Evolutionary conservation across 1,284 basidiomycete species (phyloP), one percentile per base, ranked within the genome.

Genomic region (Neolentinus lepideus): DNA sequence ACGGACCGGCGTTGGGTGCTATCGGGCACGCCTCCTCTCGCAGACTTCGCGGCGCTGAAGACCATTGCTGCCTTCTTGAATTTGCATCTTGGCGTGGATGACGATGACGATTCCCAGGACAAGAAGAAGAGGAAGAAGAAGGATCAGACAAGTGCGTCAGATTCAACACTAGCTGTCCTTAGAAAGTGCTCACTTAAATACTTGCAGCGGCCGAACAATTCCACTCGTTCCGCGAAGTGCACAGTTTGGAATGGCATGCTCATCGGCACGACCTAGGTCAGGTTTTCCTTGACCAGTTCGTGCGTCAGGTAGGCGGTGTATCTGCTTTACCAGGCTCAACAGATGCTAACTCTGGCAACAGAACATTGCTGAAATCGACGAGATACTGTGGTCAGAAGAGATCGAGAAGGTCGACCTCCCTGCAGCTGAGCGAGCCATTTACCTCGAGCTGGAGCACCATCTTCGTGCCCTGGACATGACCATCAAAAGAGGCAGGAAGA

Each of bases 281-380:
- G 65, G 69, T 70, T 19, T 98, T 97, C 78, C 71, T 94, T 48
- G 78, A 94, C 63, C 81, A 77, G 48, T 94, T 92, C 64, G 90
- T 94, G 57, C 83, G 92, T 61, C 92, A 91, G 77, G 89, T 89
- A 62, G 36, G 78, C 67, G n/a, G 27, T 35, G 0, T 51, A 36
- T 24, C 53, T 24, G 31, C n/a, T n/a, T n/a, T 36, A 12, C 24
- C 21, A 33, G 22, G 58, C 21, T 26, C 43, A 33, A 10, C 19
- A 31, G 12, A 45, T 56, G 26, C 25, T 54, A 45, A 52, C 43
- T 55, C 25, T 26, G 55, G 46, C 54, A 59, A 12, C 63, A 97
- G 85, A 98, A 98, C 67, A 87, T 96, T 56, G 94, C 94, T 6
- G 95, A 98, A 72, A 98, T 98, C 55, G 94, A 94, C 60, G 95